Conservation (phyloP, 2,329 filamentous ascomycete genomes). For the Clarireedia hainanense region DNA sequence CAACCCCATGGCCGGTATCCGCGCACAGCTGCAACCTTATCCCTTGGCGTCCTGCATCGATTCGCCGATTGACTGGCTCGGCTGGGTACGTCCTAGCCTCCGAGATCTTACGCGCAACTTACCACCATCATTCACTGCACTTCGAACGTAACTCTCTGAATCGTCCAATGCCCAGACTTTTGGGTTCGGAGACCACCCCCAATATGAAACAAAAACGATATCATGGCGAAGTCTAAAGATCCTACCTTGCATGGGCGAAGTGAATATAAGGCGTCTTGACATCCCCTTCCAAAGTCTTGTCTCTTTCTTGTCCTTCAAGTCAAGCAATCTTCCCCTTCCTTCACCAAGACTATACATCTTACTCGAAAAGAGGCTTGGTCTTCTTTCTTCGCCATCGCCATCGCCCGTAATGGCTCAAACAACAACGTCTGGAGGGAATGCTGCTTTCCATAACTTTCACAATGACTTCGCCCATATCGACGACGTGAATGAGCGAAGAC, state of each 20-base stretch:
- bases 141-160: neutral
- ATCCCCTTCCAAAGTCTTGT: neutral
- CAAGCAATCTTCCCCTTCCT: slow-evolving; percentile 13
- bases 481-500: slow-evolving; percentile 70
- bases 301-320: neutral
- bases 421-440: slow-evolving; percentile 54
- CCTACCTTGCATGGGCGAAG: neutral
- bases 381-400: slow-evolving; percentile 56
- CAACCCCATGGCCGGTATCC: too few relatives aligned
- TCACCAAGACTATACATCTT: neutral
- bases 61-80: neutral
- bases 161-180: slow-evolving; percentile 3
- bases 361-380: neutral
- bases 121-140: neutral
- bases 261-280: slow-evolving; percentile 3
- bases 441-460: slow-evolving; percentile 70
- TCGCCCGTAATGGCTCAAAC: slow-evolving; percentile 38
- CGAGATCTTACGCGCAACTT: neutral
- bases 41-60: too few relatives aligned
- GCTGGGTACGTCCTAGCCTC: neutral
- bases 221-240: neutral
- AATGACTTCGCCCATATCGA: slow-evolving; percentile 60
- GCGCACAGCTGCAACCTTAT: too few relatives aligned
- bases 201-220: neutral
- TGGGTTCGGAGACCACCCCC: slow-evolving; percentile 3